Base-by-base conservation (phyloP, 2,329 filamentous ascomycete species). In the Dactylellina leptospora region DNA sequence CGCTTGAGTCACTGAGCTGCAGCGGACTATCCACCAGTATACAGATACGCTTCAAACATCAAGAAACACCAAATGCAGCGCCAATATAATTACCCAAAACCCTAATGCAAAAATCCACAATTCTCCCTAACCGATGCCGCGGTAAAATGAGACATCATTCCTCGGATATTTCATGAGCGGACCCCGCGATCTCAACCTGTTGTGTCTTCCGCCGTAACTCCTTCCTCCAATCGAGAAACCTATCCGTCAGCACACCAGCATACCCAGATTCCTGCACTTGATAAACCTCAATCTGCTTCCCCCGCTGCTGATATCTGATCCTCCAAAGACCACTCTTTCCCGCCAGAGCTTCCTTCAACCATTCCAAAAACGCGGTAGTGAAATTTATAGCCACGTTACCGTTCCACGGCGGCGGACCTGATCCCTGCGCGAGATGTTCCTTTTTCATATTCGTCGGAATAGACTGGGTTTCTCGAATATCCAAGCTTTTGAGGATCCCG, bases 301-400 rank as follows among this genome's bases (percentile, higher is more conserved):
- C 85, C 38, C 85, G 85, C 58, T 89, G 85, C 59, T 80, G 82
- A 68, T 91, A 85, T 51, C 86, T 83, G 77, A 99, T 91, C 73
- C 88, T 86, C 90, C 92, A 97, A 1, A 96, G 88, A 0, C 91
- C 92, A 38, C 87, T 85, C 51, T 91, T 89, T 16, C 83, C 81
- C 5, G 79, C 82, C 5, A 88, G 86, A 18, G 88, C 86, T 0
- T 83, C 83, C 42, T 85, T 84, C 71, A 87, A 83, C 77, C 91
- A 96, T 5, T 88, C 87, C 13, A 97, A 80, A 76, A 97, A 91
- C 0, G 81, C 83, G 1, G 86, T 87, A 0, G 92, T 87, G 81
- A 97, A 97, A 76, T 96, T 96, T 78, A 97, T 95, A 78, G 93
- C 97, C 75, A 90, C 86, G 78, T 97, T 93, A 16, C 91, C 93